Evolutionary conservation across 1,139 yeast species (phyloP).

Genomic region (Suhomyces anneliseae): DNA sequence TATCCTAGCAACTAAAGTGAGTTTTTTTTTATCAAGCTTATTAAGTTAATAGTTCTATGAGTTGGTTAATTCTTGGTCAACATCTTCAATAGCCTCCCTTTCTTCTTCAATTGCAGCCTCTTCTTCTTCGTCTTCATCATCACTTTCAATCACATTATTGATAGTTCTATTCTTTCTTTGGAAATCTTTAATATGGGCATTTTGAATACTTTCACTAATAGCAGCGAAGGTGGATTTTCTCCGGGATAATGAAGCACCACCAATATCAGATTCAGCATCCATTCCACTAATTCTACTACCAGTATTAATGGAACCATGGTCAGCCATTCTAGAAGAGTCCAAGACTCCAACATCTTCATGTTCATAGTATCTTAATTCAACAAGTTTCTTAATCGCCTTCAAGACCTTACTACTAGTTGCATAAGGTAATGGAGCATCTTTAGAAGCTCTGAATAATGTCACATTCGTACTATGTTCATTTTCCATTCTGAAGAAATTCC

Average conservation of each 20-base stretch:
- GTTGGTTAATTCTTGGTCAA: not conserved
- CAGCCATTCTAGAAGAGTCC: not conserved
- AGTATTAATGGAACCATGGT: not conserved
- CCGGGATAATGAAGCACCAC: slow-evolving; percentile 18
- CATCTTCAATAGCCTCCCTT: not conserved
- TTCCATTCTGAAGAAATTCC: slow-evolving; percentile 92
- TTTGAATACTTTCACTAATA: slow-evolving; percentile 62
- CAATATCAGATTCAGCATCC: slow-evolving; percentile 8
- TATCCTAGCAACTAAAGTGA: too few species aligned
- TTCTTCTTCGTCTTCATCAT: slow-evolving; percentile 43
- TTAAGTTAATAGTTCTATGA: not conserved
- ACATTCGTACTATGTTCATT: slow-evolving; percentile 95
- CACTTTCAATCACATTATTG: slow-evolving; percentile 30
- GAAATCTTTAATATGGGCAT: slow-evolving; percentile 88
- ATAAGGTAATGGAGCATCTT: slow-evolving; percentile 85
- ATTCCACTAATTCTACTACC: slow-evolving; percentile 16
- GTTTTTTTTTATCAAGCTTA: not conserved
- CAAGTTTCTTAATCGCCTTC: slow-evolving; percentile 41
- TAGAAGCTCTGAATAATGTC: slow-evolving; percentile 76
- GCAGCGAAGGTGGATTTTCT: slow-evolving; percentile 40
- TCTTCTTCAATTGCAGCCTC: slow-evolving; percentile 17
- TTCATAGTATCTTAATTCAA: slow-evolving; percentile 31
- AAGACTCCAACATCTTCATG: slow-evolving; percentile 1
- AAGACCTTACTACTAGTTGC: slow-evolving; percentile 43
- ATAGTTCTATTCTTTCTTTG: slow-evolving; percentile 56